Conservation (phyloP, 148 eudicot species). For the Vaccinium vitisidaea region DNA sequence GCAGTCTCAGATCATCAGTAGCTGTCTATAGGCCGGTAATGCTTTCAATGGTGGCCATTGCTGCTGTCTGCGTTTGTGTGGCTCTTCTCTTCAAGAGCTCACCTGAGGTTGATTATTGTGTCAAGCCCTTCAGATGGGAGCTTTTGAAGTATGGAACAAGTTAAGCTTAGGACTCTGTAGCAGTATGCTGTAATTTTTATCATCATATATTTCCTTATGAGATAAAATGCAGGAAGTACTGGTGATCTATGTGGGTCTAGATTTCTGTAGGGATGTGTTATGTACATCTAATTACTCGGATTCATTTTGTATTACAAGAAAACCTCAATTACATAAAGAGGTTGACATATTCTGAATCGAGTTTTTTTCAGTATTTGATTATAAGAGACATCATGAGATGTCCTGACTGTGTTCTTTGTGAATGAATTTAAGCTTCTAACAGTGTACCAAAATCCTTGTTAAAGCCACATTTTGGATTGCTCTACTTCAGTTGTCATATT, state of each 20-base stretch:
- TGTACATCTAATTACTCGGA: slow-evolving; percentile 9
- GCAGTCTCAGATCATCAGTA: slow-evolving; percentile 37
- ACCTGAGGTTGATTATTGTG: slow-evolving; percentile 61
- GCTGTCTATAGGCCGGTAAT: slow-evolving; percentile 61
- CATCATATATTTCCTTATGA: not conserved
- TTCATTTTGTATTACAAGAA: slow-evolving; percentile 1
- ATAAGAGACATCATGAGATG: not conserved
- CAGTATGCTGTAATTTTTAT: not conserved
- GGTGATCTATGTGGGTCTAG: slow-evolving; percentile 14
- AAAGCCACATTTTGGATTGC: not conserved
- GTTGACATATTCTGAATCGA: not conserved
- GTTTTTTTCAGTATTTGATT: not conserved
- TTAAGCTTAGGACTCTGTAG: slow-evolving; percentile 19
- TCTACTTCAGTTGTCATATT: not conserved
- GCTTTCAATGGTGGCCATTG: slow-evolving; percentile 80
- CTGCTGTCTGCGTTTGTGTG: slow-evolving; percentile 87
- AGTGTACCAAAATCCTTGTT: not conserved
- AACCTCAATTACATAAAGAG: not conserved
- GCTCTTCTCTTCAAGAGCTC: slow-evolving; percentile 85
- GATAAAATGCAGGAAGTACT: not conserved
- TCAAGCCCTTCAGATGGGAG: slow-evolving; percentile 87
- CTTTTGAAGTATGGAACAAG: slow-evolving; percentile 60
- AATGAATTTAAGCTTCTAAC: not conserved
- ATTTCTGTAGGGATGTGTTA: not conserved
- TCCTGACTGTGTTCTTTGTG: not conserved